Evolutionary conservation across 1,284 basidiomycete genomes (phyloP).

Genomic region (Moniliophthora roreri): DNA sequence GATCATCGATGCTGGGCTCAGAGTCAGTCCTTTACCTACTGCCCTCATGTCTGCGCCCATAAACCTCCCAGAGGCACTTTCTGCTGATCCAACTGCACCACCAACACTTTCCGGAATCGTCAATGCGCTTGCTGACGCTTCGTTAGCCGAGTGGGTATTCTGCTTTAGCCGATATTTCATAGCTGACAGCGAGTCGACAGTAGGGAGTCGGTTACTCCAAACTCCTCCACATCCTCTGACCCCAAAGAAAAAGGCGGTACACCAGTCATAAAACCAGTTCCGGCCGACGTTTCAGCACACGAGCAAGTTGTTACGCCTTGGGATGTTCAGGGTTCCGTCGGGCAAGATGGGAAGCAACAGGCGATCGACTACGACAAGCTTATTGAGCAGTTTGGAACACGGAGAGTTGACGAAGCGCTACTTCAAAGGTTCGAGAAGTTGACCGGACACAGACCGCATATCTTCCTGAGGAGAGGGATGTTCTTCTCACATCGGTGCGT

Average conservation of each 20-base stretch:
- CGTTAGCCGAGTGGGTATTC: slow-evolving; percentile 19
- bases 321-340: slow-evolving; percentile 94
- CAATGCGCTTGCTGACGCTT: slow-evolving; percentile 16
- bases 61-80: slow-evolving; percentile 19
- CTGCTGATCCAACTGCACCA: slow-evolving; percentile 22
- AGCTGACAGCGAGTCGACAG: not conserved
- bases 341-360: slow-evolving; percentile 85
- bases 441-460: slow-evolving; percentile 91
- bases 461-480: slow-evolving; percentile 88
- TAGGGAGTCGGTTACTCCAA: too few species aligned
- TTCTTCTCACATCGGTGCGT: slow-evolving; percentile 97
- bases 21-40: not conserved
- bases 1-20: too few species aligned
- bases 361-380: slow-evolving; percentile 98
- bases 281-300: slow-evolving; percentile 16
- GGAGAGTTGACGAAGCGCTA: slow-evolving; percentile 74
- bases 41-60: slow-evolving; percentile 3
- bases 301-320: slow-evolving; percentile 96
- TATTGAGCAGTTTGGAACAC: slow-evolving; percentile 92
- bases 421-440: slow-evolving; percentile 90
- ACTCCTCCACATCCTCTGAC: too few species aligned
- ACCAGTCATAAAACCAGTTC: slow-evolving; percentile 7
- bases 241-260: not conserved
- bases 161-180: not conserved
- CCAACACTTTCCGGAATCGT: slow-evolving; percentile 16